Evolutionary conservation across 495 filamentous ascomycete species (phyloP), one percentile per base, ranked within the genome.

Genomic region (Penicillium desertorum): DNA sequence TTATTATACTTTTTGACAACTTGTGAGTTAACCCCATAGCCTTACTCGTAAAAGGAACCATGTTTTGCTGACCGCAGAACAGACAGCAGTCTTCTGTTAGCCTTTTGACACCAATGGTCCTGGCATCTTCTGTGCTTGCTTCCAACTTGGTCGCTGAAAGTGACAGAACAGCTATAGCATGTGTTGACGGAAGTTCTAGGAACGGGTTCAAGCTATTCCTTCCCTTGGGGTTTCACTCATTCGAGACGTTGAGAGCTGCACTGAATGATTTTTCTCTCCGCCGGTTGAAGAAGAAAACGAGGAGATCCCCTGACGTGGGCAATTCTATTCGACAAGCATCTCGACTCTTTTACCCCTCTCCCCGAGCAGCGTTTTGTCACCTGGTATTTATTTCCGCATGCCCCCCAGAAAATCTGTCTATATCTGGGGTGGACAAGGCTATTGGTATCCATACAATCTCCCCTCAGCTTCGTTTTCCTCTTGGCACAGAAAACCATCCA

Each of bases 371-470:
- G 0, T 65, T 62, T n/a, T 62, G 64, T 27, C 64, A 69, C 48
- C 20, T 67, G 30, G 60, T 69, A 27, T 59, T 67, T 14, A 14
- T 67, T 27, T 63, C 66, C 29, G 57, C 62, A 3, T 51, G 29
- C 0, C 42, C 57, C 2, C 61, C 56, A 29, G 23, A 30, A 19
- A 47, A 22, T 8, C 29, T 64, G 2, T 44, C 23, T 6, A 45
- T 69, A 7, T 58, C 64, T 25, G 54, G 25, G 20, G 59, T 67
- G 29, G 58, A 69, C 54, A 48, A 49, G 11, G 59, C 57, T 2
- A 67, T 69, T 34, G 66, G 66, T 12, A 55, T 69, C n/a, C 62
- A 67, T 16, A 69, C 66, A 4, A 56, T 69, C 29, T 63, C 66
- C 19, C 64, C 66, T 2, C 49, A 62, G 11, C 5, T 41, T 10